Percentiles rank a stretch among this genome's conserved stretches.
Conservation (phyloP, 768 basidiomycete species). For the Panus rudis region DNA sequence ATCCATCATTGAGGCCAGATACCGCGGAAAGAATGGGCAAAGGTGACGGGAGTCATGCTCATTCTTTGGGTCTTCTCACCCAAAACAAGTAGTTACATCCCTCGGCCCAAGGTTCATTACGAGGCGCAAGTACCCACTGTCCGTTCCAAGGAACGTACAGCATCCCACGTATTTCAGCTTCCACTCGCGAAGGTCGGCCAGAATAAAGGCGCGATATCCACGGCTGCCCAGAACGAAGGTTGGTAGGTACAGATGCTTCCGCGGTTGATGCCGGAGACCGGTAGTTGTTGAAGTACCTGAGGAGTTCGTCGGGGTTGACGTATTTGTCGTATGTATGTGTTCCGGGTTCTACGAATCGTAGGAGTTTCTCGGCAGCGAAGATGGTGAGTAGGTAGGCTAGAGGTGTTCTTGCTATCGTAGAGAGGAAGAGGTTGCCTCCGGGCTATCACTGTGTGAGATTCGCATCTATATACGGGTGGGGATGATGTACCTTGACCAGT, state of each 20-base stretch:
- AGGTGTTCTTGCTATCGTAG: conserved; percentile 86
- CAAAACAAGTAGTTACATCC: conserved; percentile 81
- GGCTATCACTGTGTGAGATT: conserved; percentile 46
- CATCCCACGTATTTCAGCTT: conserved; percentile 77
- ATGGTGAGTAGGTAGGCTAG: conserved; percentile 67
- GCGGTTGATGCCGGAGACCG: conserved; percentile 15
- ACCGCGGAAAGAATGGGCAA: too few relatives aligned
- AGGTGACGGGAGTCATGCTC: too few relatives aligned
- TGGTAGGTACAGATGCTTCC: not conserved
- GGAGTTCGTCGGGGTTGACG: conserved; percentile 79
- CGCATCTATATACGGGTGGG: not conserved
- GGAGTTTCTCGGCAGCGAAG: conserved; percentile 72
- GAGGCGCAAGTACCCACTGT: conserved; percentile 62
- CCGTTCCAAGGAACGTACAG: conserved; percentile 68
- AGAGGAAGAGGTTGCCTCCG: conserved; percentile 91
- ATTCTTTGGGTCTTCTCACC: conserved; percentile 59
- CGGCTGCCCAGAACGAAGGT: too few relatives aligned
- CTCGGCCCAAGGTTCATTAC: conserved; percentile 35
- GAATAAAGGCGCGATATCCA: conserved; percentile 56
- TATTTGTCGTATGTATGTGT: conserved; percentile 93
- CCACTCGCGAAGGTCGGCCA: conserved; percentile 47
- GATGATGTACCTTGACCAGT: conserved; percentile 69
- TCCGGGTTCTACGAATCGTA: conserved; percentile 73
- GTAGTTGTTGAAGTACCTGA: conserved; percentile 71
- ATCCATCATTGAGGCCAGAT: too few relatives aligned